A percentile compares a stretch with the other conserved stretches of the same genome.
Evolutionary conservation across 805 yeast genomes (phyloP).

Genomic region (Myxozyma lipomycoides): DNA sequence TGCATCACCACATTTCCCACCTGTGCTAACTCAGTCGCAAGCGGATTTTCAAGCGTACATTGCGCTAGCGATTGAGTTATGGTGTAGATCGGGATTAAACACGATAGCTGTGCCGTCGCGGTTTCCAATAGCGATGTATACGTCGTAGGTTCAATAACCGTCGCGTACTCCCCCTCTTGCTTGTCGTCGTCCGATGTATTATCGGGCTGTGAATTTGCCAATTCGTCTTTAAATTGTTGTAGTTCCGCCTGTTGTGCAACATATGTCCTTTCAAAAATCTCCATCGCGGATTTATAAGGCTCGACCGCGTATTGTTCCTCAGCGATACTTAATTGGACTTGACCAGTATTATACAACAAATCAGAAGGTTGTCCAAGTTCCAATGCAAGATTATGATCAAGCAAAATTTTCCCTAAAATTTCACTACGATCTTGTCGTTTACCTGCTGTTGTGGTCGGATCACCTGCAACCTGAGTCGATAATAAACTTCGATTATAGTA

Average conservation of each 20-base stretch:
- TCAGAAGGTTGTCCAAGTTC: slow-evolving; percentile 13
- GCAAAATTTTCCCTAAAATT: slow-evolving; percentile 12
- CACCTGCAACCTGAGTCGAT: background rate
- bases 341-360: slow-evolving; percentile 24
- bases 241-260: slow-evolving; percentile 17
- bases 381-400: slow-evolving; percentile 19
- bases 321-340: slow-evolving; percentile 23
- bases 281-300: slow-evolving; percentile 14
- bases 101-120: slow-evolving; percentile 22
- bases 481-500: slow-evolving; percentile 11
- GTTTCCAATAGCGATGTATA: slow-evolving; percentile 23
- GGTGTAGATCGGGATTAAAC: slow-evolving; percentile 25
- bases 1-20: slow-evolving; percentile 17
- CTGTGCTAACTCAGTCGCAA: slow-evolving; percentile 2
- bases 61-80: slow-evolving; percentile 12
- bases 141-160: slow-evolving; percentile 26
- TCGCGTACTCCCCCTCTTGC: slow-evolving; percentile 18
- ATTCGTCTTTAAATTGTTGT: slow-evolving; percentile 3
- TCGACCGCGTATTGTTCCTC: slow-evolving; percentile 21
- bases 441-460: slow-evolving; percentile 1
- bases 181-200: slow-evolving; percentile 1
- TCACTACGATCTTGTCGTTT: slow-evolving; percentile 13
- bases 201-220: background rate
- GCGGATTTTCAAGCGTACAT: background rate
- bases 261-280: slow-evolving; percentile 23